phyloP scores from a whole-genome alignment of 129 eudicot genomes.

The Erigeron canadensis region DNA sequence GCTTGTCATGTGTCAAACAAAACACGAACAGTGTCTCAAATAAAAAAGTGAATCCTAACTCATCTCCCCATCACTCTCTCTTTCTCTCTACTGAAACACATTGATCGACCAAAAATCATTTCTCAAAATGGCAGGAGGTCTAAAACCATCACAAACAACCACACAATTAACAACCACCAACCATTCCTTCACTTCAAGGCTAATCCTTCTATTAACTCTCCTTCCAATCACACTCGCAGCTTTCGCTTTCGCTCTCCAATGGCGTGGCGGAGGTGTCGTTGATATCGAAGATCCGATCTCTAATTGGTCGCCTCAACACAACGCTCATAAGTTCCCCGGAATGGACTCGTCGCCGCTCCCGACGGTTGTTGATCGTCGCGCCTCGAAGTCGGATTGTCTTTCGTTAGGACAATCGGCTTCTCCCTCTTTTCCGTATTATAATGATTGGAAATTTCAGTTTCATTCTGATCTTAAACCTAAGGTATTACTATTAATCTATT shows the following conservation, averaged over 20 bases:
- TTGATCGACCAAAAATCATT: too few relatives aligned
- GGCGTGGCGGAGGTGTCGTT: slow-evolving; percentile 72
- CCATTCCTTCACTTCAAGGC: slow-evolving; percentile 44
- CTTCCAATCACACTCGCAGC: slow-evolving; percentile 45
- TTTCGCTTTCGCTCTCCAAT: slow-evolving; percentile 65
- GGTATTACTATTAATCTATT: slow-evolving; percentile 33
- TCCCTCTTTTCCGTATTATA: slow-evolving; percentile 67
- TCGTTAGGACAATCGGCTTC: slow-evolving; percentile 43
- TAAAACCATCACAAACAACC: slow-evolving; percentile 37
- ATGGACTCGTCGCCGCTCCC: slow-evolving; percentile 80
- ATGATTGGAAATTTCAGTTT: slow-evolving; percentile 73
- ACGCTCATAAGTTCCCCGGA: slow-evolving; percentile 67
- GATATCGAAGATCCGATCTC: slow-evolving; percentile 62
- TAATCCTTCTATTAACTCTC: slow-evolving; percentile 40
- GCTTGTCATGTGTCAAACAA: too few relatives aligned
- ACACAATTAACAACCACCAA: slow-evolving; percentile 22
- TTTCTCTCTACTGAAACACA: background rate
- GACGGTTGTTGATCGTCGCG: slow-evolving; percentile 38
- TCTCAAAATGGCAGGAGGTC: slow-evolving; percentile 26
- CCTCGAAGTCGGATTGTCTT: slow-evolving; percentile 46
- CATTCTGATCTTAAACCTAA: slow-evolving; percentile 81
- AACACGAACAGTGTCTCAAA: background rate
- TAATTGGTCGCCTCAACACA: slow-evolving; percentile 72
- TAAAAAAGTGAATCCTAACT: background rate
- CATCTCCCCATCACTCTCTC: background rate